Conservation (phyloP, 2,329 filamentous ascomycete genomes). For the Aureobasidium mangrovei region DNA sequence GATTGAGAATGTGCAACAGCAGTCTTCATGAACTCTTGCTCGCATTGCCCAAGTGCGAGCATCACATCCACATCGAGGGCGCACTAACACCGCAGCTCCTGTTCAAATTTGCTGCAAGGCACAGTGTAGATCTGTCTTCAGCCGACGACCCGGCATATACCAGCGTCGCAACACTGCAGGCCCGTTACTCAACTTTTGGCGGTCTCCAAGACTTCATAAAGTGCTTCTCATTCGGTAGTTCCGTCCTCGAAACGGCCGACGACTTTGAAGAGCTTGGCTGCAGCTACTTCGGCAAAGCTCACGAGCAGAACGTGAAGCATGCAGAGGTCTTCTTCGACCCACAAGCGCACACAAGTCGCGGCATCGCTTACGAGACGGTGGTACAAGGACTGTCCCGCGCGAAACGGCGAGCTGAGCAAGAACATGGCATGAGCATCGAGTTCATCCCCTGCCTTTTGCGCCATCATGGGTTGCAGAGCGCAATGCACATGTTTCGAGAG, state of each 20-base stretch:
- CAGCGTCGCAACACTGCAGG: background rate
- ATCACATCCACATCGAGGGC: constrained; percentile 13
- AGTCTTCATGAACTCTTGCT: background rate
- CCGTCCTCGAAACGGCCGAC: background rate
- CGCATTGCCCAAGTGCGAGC: constrained; percentile 8
- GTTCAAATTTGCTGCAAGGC: background rate
- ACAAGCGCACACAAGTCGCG: constrained; percentile 14
- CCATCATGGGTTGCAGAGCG: constrained; percentile 2
- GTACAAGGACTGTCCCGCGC: constrained; percentile 13
- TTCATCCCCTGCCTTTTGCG: constrained; percentile 15
- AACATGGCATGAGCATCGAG: constrained; percentile 11
- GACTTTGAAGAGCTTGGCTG: constrained; percentile 9
- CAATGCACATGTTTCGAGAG: background rate
- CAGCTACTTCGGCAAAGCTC: constrained; percentile 1
- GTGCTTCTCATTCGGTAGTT: constrained; percentile 2
- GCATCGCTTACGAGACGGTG: constrained; percentile 11
- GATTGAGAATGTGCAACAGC: background rate
- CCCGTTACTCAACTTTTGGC: constrained; percentile 6
- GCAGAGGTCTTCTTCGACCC: constrained; percentile 18
- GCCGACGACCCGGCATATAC: background rate
- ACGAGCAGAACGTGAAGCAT: constrained; percentile 7
- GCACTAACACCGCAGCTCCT: constrained; percentile 4
- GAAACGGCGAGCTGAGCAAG: constrained; percentile 10
- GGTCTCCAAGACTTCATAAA: constrained; percentile 5
- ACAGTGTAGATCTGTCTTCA: constrained; percentile 3